phyloP scores from a whole-genome alignment of 352 stramenopile genomes.

The Phytophthora brassicae region DNA sequence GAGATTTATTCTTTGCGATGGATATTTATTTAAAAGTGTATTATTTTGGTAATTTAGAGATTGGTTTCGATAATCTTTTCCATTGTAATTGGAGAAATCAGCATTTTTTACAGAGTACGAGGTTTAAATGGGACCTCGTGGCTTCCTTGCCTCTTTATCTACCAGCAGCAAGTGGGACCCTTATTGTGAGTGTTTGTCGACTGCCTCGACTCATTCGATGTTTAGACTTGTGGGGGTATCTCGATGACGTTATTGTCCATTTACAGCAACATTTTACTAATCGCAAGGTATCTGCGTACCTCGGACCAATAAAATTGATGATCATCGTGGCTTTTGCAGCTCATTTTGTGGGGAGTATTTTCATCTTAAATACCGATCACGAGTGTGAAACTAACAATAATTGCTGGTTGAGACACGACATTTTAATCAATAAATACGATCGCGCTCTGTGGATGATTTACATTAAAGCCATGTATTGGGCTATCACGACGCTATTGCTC shows the following conservation, averaged over 20 bases:
- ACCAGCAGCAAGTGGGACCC: slow-evolving; percentile 19
- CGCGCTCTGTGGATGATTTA: too few relatives aligned
- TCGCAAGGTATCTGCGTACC: slow-evolving; percentile 65
- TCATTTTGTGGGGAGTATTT: slow-evolving; percentile 69
- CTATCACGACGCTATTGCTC: slow-evolving; percentile 61
- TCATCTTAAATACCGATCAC: slow-evolving; percentile 66
- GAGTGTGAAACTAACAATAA: slow-evolving; percentile 41
- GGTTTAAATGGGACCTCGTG: slow-evolving; percentile 46
- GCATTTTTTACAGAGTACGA: slow-evolving; percentile 39
- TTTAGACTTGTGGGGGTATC: slow-evolving; percentile 49
- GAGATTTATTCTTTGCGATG: slow-evolving; percentile 40
- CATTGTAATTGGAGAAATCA: slow-evolving; percentile 35
- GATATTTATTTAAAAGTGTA: slow-evolving; percentile 64
- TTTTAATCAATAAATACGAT: too few relatives aligned
- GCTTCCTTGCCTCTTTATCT: slow-evolving; percentile 57
- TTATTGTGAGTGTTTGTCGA: slow-evolving; percentile 49
- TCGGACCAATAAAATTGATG: slow-evolving; percentile 67
- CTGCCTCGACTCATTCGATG: slow-evolving; percentile 60
- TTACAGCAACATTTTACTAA: slow-evolving; percentile 69
- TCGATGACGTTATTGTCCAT: slow-evolving; percentile 71
- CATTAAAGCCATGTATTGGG: too few relatives aligned
- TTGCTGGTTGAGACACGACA: slow-evolving; percentile 80
- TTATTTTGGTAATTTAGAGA: slow-evolving; percentile 47
- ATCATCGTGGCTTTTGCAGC: slow-evolving; percentile 66
- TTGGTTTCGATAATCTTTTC: slow-evolving; percentile 44